Conservation (phyloP, 805 yeast species). For the Scheffersomyces stipitis region DNA sequence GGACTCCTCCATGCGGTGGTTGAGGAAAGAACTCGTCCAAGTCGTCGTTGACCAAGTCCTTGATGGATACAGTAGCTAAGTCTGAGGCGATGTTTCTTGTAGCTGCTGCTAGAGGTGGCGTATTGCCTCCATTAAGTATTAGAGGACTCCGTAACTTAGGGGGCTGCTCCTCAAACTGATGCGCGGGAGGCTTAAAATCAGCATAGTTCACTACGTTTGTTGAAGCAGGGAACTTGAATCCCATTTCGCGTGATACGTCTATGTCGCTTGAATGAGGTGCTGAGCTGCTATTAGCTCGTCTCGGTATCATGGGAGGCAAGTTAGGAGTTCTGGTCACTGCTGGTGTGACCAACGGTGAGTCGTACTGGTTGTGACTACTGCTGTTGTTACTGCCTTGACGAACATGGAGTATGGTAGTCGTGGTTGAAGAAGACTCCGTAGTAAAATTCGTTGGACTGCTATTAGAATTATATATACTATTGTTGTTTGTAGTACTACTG, state of each 20-base stretch:
- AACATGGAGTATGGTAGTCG: neutral
- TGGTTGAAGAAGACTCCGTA: too few species aligned
- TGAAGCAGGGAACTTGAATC: too few species aligned
- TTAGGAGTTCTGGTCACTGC: constrained; percentile 17
- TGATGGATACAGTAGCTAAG: neutral
- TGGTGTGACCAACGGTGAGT: constrained; percentile 17
- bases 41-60: neutral
- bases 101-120: neutral
- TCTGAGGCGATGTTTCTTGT: neutral
- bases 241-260: too few species aligned
- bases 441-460: too few species aligned
- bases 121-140: constrained; percentile 2
- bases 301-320: constrained; percentile 12
- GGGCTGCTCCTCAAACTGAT: too few species aligned
- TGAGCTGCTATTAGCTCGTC: too few species aligned
- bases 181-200: too few species aligned
- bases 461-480: too few species aligned
- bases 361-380: neutral
- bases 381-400: too few species aligned
- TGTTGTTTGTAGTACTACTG: neutral
- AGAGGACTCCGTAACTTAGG: constrained; percentile 8
- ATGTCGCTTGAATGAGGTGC: too few species aligned
- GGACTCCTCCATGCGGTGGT: neutral
- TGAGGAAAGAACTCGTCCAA: neutral
- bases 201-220: too few species aligned